Percentiles rank a stretch among this genome's conserved stretches.
phyloP scores from a whole-genome alignment of 177 flowering plant genomes.

The Tripterygium wilfordii region DNA sequence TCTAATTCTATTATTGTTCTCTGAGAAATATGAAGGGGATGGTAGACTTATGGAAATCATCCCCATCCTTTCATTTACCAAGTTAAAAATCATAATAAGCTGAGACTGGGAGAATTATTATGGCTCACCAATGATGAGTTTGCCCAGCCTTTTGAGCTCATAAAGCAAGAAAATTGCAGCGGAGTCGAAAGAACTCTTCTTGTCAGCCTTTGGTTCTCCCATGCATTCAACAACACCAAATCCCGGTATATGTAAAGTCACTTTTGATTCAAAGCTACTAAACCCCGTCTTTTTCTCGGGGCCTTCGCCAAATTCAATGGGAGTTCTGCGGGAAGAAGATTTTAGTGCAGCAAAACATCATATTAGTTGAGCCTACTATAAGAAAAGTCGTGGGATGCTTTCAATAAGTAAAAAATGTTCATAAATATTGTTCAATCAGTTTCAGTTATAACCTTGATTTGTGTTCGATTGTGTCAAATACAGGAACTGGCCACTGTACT shows the following conservation, averaged over 20 bases:
- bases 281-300: constrained; percentile 34
- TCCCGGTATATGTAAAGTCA: constrained; percentile 53
- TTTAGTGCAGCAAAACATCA: neutral
- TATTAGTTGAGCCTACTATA: neutral
- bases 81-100: no score
- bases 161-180: constrained; percentile 65
- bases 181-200: constrained; percentile 80
- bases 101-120: neutral
- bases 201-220: constrained; percentile 70
- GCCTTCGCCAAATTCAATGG: constrained; percentile 42
- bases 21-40: no score
- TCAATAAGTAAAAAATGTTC: neutral
- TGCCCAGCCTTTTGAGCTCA: constrained; percentile 52
- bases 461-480: constrained; percentile 39
- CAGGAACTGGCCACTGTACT: constrained; percentile 76
- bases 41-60: no score
- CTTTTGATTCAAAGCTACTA: constrained; percentile 46
- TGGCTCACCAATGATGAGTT: constrained; percentile 24
- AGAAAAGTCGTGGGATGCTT: no score
- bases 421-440: neutral
- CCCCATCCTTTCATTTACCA: no score
- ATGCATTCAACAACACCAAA: constrained; percentile 36
- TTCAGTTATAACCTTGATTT: constrained; percentile 46
- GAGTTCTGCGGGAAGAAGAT: constrained; percentile 26
- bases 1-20: no score